phyloP scores from a whole-genome alignment of 306 rosid species.

The Medicago lupulina region DNA sequence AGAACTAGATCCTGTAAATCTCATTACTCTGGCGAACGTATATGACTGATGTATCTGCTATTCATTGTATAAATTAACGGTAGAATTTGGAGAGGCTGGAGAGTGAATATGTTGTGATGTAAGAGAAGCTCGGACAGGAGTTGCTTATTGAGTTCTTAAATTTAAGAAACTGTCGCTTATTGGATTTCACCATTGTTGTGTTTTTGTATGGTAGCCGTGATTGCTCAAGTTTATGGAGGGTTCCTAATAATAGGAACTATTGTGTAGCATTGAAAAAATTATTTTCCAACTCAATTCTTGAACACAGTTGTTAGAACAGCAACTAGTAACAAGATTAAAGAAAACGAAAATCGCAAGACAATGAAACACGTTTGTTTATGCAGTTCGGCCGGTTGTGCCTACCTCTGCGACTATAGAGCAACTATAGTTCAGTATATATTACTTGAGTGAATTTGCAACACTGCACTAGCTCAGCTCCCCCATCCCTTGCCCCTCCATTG shows the following conservation, averaged over 20 bases:
- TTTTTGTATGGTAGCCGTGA: neutral
- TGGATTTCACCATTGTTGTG: neutral
- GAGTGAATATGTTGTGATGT: conserved; percentile 15
- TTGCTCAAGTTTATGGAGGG: neutral
- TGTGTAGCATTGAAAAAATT: neutral
- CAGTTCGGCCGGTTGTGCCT: too few species aligned
- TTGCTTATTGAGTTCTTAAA: neutral
- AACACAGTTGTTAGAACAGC: neutral
- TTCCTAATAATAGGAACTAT: neutral
- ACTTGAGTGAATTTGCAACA: too few species aligned
- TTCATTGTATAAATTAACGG: conserved; percentile 8
- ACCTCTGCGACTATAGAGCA: too few species aligned
- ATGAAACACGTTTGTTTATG: too few species aligned
- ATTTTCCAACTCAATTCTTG: neutral
- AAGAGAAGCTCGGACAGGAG: neutral
- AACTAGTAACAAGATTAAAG: too few species aligned
- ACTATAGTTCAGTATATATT: too few species aligned
- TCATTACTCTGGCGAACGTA: neutral
- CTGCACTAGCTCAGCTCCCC: too few species aligned
- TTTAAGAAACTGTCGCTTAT: neutral
- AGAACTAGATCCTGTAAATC: neutral
- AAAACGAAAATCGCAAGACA: too few species aligned
- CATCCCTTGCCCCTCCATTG: too few species aligned
- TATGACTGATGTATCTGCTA: neutral
- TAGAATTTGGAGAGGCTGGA: conserved; percentile 12